phyloP scores from a whole-genome alignment of 768 basidiomycete genomes.

The Calvatia gigantea region DNA sequence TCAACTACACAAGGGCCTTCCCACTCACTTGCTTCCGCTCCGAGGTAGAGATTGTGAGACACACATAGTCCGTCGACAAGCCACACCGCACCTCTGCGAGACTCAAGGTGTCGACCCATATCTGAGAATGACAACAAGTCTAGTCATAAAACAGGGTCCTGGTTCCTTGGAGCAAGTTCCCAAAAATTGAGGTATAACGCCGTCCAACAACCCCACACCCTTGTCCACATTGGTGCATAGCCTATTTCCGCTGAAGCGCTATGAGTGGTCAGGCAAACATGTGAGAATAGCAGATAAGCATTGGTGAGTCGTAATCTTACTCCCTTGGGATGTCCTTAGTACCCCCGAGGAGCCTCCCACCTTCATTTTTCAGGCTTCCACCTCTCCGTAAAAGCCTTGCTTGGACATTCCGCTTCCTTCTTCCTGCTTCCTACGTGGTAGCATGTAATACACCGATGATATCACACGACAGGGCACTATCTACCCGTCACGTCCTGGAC shows the following conservation, averaged over 20 bases:
- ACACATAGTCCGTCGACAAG: no score
- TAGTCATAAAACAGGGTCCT: no score
- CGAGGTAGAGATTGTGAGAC: no score
- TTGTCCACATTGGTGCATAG: background rate
- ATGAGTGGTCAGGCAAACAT: no score
- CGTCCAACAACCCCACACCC: background rate
- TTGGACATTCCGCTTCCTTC: background rate
- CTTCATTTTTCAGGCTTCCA: background rate
- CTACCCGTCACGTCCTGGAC: background rate
- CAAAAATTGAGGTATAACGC: background rate
- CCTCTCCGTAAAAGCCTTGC: conserved; percentile 2
- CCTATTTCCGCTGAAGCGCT: background rate
- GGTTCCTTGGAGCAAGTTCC: no score
- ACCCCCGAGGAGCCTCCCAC: background rate
- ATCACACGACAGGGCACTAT: background rate
- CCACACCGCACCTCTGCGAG: no score
- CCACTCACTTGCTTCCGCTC: no score
- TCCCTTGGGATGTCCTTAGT: background rate
- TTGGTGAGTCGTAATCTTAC: background rate
- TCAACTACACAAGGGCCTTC: no score
- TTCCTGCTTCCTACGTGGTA: no score
- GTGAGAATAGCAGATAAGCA: background rate
- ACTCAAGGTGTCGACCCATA: no score
- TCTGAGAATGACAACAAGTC: no score
- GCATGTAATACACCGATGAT: background rate